Evolutionary conservation across 1,284 basidiomycete genomes (phyloP), one percentile per base, ranked within the genome.

Genomic region (Leccinum angustisporum): DNA sequence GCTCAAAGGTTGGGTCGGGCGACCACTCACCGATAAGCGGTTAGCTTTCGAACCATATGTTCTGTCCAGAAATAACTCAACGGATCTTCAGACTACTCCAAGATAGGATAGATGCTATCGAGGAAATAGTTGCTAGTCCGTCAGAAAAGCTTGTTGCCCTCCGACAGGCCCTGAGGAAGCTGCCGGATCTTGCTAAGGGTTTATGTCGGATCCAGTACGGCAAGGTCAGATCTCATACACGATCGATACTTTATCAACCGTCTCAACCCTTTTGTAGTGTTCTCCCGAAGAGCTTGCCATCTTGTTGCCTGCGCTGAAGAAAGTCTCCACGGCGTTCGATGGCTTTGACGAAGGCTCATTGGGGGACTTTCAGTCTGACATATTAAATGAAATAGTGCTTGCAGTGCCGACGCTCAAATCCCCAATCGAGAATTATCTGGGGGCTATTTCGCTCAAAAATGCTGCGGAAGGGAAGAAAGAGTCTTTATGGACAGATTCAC

Each of bases 151-250:
- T 84, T 66, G 82, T 86, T 38, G 85, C 82, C 50, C 80, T 98
- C 36, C 86, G 92, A 11, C 81, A 86, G 48, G 75, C 91, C 11
- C 77, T 97, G 53, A 88, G 80, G 68, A 85, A 85, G 55, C 80
- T 97, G 30, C 95, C 95, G 0, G 96, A 99, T 73, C 85, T 99
- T 43, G 91, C 94, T 1, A 90, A 87, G 67, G 97, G 97, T 0
- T 78, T 98, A 13, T 92, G 90, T 61, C 81, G 94, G 33, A 91
- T 98, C 56, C 94, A 95, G 69, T 97, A 97, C 69, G 90, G 91
- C 55, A 92, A 95, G 76, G 91, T 91, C 60, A 58, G 77, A n/a
- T 65, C 52, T 54, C 38, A 25, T 43, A 27, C 21, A 57, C 8
- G 11, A 25, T 48, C 34, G n/a, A 8, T 14, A 16, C n/a, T 57